Evolutionary conservation across 2,329 filamentous ascomycete genomes (phyloP).

Genomic region (Beauveria sp.): DNA sequence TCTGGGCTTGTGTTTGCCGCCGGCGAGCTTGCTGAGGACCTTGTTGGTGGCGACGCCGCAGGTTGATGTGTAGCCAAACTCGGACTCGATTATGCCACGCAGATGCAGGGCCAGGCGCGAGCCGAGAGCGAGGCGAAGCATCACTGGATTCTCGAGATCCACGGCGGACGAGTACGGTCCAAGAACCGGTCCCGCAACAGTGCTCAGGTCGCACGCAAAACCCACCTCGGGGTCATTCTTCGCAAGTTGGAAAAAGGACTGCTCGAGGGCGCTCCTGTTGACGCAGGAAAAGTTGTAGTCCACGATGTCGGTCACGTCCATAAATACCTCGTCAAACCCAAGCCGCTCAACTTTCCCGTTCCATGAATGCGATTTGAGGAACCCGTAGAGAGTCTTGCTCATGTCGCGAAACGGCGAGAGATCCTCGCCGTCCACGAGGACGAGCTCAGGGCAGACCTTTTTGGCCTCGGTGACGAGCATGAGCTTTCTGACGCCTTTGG

Average conservation of each 20-base stretch:
- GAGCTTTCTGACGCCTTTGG: constrained; percentile 68
- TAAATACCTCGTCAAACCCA: constrained; percentile 78
- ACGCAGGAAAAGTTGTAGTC: constrained; percentile 70
- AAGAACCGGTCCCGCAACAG: constrained; percentile 54
- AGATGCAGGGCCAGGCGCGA: constrained; percentile 75
- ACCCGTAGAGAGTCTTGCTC: constrained; percentile 71
- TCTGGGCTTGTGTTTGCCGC: constrained; percentile 76
- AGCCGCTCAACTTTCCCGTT: constrained; percentile 69
- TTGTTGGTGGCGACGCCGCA: constrained; percentile 87
- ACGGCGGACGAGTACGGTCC: constrained; percentile 17
- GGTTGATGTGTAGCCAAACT: constrained; percentile 79
- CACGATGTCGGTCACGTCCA: constrained; percentile 79
- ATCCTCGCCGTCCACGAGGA: constrained; percentile 82
- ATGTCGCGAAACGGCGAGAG: constrained; percentile 76
- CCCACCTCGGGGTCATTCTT: constrained; percentile 67
- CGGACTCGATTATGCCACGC: constrained; percentile 61
- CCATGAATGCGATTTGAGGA: constrained; percentile 70
- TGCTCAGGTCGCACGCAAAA: constrained; percentile 68
- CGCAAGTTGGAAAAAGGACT: constrained; percentile 76
- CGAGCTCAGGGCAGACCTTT: constrained; percentile 70
- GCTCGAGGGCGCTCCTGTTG: constrained; percentile 53
- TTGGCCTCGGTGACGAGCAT: constrained; percentile 79
- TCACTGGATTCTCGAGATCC: constrained; percentile 31
- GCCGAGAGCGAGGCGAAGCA: constrained; percentile 61
- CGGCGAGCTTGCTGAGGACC: constrained; percentile 74